Percentiles rank a stretch among this genome's conserved stretches.
These are phyloP conservation scores for Porogramme epimiltina DNA, from an alignment of 1,284 basidiomycete species.

Conservation along the genomic window DNA sequence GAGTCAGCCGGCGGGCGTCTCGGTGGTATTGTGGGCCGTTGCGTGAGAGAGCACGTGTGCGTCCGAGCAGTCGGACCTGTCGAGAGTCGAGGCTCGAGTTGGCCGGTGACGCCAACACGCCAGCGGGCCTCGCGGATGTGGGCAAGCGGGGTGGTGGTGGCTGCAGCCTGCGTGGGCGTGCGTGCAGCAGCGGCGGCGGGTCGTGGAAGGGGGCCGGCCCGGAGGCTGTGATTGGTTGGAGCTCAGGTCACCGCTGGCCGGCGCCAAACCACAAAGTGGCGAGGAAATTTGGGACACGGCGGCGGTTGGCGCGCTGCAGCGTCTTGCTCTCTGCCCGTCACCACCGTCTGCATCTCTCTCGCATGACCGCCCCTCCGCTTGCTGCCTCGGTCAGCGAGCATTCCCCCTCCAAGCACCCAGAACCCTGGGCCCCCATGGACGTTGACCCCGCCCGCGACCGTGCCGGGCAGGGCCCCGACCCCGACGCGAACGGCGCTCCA, in stretches of 20 bases:
- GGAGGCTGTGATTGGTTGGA: too few relatives aligned
- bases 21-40: slow-evolving; percentile 7
- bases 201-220: too few relatives aligned
- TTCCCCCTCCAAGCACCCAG: slow-evolving; percentile 34
- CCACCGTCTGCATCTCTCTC: slow-evolving; percentile 31
- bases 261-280: too few relatives aligned
- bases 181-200: too few relatives aligned
- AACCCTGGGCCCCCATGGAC: slow-evolving; percentile 59
- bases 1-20: slow-evolving; percentile 1
- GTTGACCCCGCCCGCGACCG: slow-evolving; percentile 43
- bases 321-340: slow-evolving; percentile 12
- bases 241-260: too few relatives aligned
- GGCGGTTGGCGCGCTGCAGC: neutral
- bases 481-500: slow-evolving; percentile 48
- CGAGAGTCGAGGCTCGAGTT: too few relatives aligned
- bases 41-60: too few relatives aligned
- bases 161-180: too few relatives aligned
- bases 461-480: slow-evolving; percentile 49
- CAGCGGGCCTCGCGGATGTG: too few relatives aligned
- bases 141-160: too few relatives aligned
- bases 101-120: too few relatives aligned
- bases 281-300: slow-evolving; percentile 19
- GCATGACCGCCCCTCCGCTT: slow-evolving; percentile 51
- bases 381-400: slow-evolving; percentile 29
- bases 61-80: too few relatives aligned